These are phyloP conservation scores for Flaveria bidentis DNA, from an alignment of 129 eudicot species.

Conservation along the genomic window DNA sequence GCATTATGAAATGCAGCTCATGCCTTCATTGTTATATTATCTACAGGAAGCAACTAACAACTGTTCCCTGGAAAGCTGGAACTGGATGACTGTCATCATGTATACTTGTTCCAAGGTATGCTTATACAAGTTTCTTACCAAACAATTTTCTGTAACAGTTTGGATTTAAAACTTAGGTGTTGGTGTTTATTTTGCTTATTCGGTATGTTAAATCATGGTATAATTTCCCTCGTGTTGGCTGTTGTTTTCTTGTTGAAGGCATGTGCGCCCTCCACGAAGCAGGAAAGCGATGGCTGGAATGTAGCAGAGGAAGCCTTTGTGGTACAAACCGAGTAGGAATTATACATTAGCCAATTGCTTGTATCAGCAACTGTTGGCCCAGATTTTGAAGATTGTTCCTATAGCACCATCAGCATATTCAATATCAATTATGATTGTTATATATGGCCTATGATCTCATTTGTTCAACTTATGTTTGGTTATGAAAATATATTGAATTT, in stretches of 20 bases:
- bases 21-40: constrained; percentile 80
- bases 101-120: constrained; percentile 83
- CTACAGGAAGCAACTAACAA: constrained; percentile 61
- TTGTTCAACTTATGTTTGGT: background rate
- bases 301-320: constrained; percentile 68
- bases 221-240: background rate
- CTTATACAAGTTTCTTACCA: constrained; percentile 1
- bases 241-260: constrained; percentile 36
- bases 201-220: background rate
- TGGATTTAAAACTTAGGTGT: background rate
- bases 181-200: background rate
- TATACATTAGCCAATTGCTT: background rate
- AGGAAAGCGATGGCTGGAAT: constrained; percentile 58
- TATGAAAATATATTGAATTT: background rate
- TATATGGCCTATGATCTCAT: background rate
- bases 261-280: constrained; percentile 42
- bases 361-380: background rate
- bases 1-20: constrained; percentile 83
- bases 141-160: background rate
- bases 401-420: background rate
- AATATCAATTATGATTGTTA: background rate
- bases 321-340: constrained; percentile 53
- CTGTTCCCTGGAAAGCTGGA: constrained; percentile 57
- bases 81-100: constrained; percentile 78
- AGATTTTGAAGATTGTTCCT: background rate